These are phyloP conservation scores for Trichaptum fuscoviolaceum DNA, from an alignment of 768 basidiomycete species.

Conservation along the genomic window DNA sequence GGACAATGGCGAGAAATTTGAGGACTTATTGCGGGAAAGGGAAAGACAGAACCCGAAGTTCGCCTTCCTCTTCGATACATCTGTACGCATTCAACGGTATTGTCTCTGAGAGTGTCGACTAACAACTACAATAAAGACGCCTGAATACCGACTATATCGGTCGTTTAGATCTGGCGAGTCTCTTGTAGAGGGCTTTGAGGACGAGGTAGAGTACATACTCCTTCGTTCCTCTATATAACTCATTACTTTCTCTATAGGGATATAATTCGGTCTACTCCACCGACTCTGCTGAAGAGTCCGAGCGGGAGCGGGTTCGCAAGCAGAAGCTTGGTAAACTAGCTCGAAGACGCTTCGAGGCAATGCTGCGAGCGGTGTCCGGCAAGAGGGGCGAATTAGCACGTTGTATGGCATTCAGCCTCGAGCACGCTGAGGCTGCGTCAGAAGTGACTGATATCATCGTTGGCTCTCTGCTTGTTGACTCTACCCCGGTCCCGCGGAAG, in stretches of 20 bases:
- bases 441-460: constrained; percentile 93
- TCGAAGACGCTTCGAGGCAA: constrained; percentile 79
- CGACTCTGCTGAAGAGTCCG: constrained; percentile 92
- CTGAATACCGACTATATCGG: constrained; percentile 64
- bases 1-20: constrained; percentile 74
- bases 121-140: constrained; percentile 43
- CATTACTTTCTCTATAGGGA: constrained; percentile 41
- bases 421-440: constrained; percentile 92
- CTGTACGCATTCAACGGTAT: constrained; percentile 36
- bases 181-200: constrained; percentile 65
- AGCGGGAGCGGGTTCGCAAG: constrained; percentile 76
- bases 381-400: constrained; percentile 87
- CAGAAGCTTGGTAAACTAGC: constrained; percentile 74
- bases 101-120: background rate
- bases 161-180: constrained; percentile 59
- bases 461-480: constrained; percentile 79
- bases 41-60: constrained; percentile 83
- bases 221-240: constrained; percentile 4
- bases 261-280: constrained; percentile 87
- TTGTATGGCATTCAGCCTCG: constrained; percentile 96
- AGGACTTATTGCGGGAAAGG: constrained; percentile 63
- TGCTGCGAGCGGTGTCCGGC: constrained; percentile 83
- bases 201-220: constrained; percentile 47
- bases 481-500: constrained; percentile 97
- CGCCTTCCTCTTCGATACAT: constrained; percentile 59